Conservation (phyloP, 768 basidiomycete species). For the Boletus pseudo-olivaceus region DNA sequence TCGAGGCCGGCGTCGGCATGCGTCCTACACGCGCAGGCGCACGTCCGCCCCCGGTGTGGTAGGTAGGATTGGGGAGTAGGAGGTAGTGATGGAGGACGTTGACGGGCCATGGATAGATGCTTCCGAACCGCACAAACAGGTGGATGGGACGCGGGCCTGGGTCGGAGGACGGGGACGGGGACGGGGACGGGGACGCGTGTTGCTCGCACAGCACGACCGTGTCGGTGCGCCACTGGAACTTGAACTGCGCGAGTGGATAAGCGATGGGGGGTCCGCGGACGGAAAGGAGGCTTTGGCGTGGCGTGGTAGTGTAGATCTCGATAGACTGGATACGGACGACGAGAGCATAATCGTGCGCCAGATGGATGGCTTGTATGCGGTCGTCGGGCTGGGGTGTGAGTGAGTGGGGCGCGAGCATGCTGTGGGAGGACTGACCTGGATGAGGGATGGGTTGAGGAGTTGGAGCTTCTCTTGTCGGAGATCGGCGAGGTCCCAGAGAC, state of each 20-base stretch:
- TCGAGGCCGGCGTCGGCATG: background rate
- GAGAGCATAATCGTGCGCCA: conserved; percentile 43
- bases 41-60: conserved; percentile 12
- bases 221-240: conserved; percentile 59
- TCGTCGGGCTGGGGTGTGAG: conserved; percentile 32
- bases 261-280: conserved; percentile 24
- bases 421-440: conserved; percentile 25
- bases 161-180: too few species aligned
- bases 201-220: conserved; percentile 41
- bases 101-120: conserved; percentile 62
- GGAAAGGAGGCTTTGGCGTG: conserved; percentile 19
- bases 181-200: background rate
- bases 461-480: conserved; percentile 30
- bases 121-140: conserved; percentile 57
- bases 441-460: conserved; percentile 34
- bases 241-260: conserved; percentile 43
- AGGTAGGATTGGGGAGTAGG: conserved; percentile 44
- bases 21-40: background rate
- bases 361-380: conserved; percentile 38
- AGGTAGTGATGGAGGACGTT: conserved; percentile 65
- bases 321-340: conserved; percentile 40
- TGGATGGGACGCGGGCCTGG: conserved; percentile 35
- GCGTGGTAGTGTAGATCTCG: conserved; percentile 41
- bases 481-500: conserved; percentile 35
- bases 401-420: background rate